These are phyloP conservation scores for Glycine latifolia DNA, from an alignment of 306 rosid genomes.

Conservation along the genomic window DNA sequence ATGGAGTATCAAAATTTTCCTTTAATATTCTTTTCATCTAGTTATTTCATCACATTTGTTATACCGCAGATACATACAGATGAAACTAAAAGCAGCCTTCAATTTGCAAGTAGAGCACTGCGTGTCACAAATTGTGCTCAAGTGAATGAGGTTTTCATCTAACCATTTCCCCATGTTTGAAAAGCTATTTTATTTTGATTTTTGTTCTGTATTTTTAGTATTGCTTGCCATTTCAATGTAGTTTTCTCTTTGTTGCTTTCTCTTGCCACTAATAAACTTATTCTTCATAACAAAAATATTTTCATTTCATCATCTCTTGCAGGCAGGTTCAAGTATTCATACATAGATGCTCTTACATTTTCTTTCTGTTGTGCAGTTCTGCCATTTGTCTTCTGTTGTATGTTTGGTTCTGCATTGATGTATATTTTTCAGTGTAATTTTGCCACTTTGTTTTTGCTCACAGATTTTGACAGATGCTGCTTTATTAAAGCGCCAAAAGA, in stretches of 20 bases:
- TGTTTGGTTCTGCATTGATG: slow-evolving; percentile 39
- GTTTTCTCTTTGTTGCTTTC: slow-evolving; percentile 32
- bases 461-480: slow-evolving; percentile 99
- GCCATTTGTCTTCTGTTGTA: slow-evolving; percentile 32
- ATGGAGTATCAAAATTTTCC: not conserved
- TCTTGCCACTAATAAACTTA: slow-evolving; percentile 2
- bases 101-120: slow-evolving; percentile 97
- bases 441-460: slow-evolving; percentile 32
- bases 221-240: slow-evolving; percentile 5
- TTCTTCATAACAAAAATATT: not conserved
- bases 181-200: slow-evolving; percentile 37
- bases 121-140: slow-evolving; percentile 94
- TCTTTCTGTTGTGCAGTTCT: slow-evolving; percentile 14
- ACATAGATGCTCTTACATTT: not conserved
- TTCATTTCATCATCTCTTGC: slow-evolving; percentile 35
- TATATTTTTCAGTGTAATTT: slow-evolving; percentile 14
- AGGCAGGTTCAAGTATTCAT: slow-evolving; percentile 23
- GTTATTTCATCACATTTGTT: slow-evolving; percentile 44
- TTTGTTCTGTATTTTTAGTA: slow-evolving; percentile 5
- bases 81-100: slow-evolving; percentile 97
- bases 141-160: slow-evolving; percentile 88
- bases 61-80: slow-evolving; percentile 85
- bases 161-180: slow-evolving; percentile 17
- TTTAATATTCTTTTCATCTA: slow-evolving; percentile 34
- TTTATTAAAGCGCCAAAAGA: slow-evolving; percentile 92